A percentile compares a stretch with the other conserved stretches of the same genome.
Conservation (phyloP, 2,329 filamentous ascomycete species). For the Fusarium udum region DNA sequence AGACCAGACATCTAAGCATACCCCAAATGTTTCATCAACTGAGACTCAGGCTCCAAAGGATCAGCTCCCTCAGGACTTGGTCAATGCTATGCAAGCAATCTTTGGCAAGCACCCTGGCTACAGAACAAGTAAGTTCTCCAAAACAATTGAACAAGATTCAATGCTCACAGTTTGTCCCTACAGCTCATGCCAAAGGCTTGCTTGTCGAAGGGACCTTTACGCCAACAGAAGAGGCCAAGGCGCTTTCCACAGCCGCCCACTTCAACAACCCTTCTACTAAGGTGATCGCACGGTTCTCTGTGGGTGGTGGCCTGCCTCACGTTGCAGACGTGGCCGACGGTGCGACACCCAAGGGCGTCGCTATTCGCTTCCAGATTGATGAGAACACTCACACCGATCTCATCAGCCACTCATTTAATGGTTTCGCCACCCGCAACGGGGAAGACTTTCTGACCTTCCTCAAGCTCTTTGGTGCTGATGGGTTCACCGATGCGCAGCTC, state of each 20-base stretch:
- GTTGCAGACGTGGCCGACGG: slow-evolving; percentile 5
- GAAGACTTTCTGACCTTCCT: slow-evolving; percentile 19
- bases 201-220: slow-evolving; percentile 20
- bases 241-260: slow-evolving; percentile 12
- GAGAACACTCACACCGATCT: slow-evolving; percentile 20
- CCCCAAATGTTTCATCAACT: not conserved
- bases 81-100: slow-evolving; percentile 20
- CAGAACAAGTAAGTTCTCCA: slow-evolving; percentile 4
- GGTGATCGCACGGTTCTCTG: slow-evolving; percentile 19
- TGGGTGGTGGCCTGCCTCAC: slow-evolving; percentile 15
- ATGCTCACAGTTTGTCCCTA: not conserved
- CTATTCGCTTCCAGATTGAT: slow-evolving; percentile 24
- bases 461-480: slow-evolving; percentile 13
- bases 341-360: slow-evolving; percentile 22
- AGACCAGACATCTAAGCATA: not conserved
- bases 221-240: slow-evolving; percentile 11
- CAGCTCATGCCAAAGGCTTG: slow-evolving; percentile 26
- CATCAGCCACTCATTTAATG: slow-evolving; percentile 17
- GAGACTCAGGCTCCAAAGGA: not conserved
- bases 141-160: rapidly evolving
- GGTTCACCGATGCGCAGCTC: not conserved
- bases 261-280: slow-evolving; percentile 17
- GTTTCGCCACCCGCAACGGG: slow-evolving; percentile 4
- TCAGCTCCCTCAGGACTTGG: slow-evolving; percentile 6
- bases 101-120: slow-evolving; percentile 26